Evolutionary conservation across 441 rosid species (phyloP), one percentile per base, ranked within the genome.

Genomic region (Sinapis alba): DNA sequence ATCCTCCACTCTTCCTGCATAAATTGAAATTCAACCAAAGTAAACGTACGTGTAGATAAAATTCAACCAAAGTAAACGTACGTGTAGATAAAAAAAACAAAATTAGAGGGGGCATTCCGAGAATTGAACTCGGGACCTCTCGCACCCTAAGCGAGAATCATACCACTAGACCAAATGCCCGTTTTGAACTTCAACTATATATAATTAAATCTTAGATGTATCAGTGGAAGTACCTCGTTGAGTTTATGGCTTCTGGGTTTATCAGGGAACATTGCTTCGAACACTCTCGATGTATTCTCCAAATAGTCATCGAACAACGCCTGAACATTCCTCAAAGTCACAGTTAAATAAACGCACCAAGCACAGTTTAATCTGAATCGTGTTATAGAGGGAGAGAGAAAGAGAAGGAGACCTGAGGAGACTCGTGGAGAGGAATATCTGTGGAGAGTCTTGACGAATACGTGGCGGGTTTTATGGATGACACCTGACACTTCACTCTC

Each of bases 241-340:
- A 93, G 86, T 41, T 78, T 86, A 18, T 78, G 83, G 56, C 94
- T 89, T 81, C 97, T 88, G 2, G 78, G 67, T 61, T 81, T 86
- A 63, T 93, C 95, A n/a, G 97, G 97, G 59, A 93, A 93, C 79
- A 95, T 87, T n/a, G 98, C 96, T 74, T 81, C 50, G 79, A 95
- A 91, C 53, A 95, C 89, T 78, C 99, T 89, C n/a, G 87, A 81
- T 57, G 84, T 91, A 78, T 96, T 83, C 45, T 91, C 95, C 83
- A 93, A 81, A 81, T 91, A 93, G 36, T 84, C 89, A 80, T 95
- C 97, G 74, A 95, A 95, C 53, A 87, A 81, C 24, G 94, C 98
- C 98, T 92, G 85, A 32, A 59, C 18, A 12, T 19, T 61, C 66
- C 10, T 3, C 15, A 16, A 73, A 63, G 16, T 13, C 41, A 34